Evolutionary conservation across 352 stramenopile genomes (phyloP).

Genomic region (Globisporangium carolinianum): DNA sequence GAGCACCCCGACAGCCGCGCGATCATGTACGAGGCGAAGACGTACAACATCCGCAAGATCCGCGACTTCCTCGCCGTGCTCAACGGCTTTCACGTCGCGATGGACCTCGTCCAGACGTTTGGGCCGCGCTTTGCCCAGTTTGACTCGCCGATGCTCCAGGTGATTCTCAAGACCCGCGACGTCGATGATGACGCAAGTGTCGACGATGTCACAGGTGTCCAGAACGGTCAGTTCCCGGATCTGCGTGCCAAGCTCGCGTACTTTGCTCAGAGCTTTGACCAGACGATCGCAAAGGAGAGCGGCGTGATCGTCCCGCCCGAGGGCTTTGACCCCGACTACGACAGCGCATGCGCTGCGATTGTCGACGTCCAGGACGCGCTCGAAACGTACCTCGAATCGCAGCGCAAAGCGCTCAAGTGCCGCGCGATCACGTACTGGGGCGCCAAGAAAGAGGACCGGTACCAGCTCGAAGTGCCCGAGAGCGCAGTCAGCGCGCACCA

Average conservation of each 20-base stretch:
- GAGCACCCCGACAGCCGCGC: slow-evolving; percentile 94
- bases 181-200: background rate
- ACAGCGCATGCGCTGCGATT: slow-evolving; percentile 88
- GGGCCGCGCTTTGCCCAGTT: slow-evolving; percentile 57
- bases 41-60: slow-evolving; percentile 98
- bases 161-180: slow-evolving; percentile 35
- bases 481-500: slow-evolving; percentile 67
- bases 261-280: slow-evolving; percentile 97
- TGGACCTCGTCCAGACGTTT: slow-evolving; percentile 83
- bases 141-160: slow-evolving; percentile 42
- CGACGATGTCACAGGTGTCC: background rate
- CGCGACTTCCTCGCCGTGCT: slow-evolving; percentile 88
- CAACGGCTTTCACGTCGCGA: slow-evolving; percentile 79
- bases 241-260: slow-evolving; percentile 90
- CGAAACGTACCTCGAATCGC: slow-evolving; percentile 84
- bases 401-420: slow-evolving; percentile 67
- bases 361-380: slow-evolving; percentile 84
- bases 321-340: slow-evolving; percentile 94
- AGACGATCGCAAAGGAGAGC: slow-evolving; percentile 83
- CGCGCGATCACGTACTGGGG: slow-evolving; percentile 92
- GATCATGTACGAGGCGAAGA: slow-evolving; percentile 96
- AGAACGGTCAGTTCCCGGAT: slow-evolving; percentile 79
- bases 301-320: slow-evolving; percentile 91
- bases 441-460: slow-evolving; percentile 92
- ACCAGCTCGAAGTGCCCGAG: slow-evolving; percentile 91